Conservation (phyloP, 2,329 filamentous ascomycete genomes). For the Cladosporium velox region DNA sequence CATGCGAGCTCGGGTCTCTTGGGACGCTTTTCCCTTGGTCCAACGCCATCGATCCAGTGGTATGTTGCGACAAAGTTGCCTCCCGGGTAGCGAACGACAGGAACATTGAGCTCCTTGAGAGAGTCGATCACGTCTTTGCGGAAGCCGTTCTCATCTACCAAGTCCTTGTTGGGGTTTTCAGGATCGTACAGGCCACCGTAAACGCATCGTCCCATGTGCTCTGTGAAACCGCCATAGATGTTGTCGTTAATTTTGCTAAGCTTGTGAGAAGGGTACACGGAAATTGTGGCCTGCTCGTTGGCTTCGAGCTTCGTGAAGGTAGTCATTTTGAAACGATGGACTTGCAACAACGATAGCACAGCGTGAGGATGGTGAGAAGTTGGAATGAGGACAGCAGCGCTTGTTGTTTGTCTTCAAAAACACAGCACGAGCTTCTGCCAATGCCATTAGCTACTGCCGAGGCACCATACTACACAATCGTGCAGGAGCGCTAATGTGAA, state of each 20-base stretch:
- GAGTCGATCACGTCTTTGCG: slow-evolving; percentile 76
- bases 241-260: slow-evolving; percentile 76
- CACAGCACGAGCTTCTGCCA: slow-evolving; percentile 13
- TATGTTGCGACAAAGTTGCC: slow-evolving; percentile 86
- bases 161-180: slow-evolving; percentile 56
- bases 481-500: slow-evolving; percentile 9
- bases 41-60: slow-evolving; percentile 81
- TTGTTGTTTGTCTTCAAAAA: background rate
- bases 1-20: slow-evolving; percentile 72
- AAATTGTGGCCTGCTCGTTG: slow-evolving; percentile 63
- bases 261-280: slow-evolving; percentile 64
- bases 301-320: slow-evolving; percentile 70
- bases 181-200: slow-evolving; percentile 86
- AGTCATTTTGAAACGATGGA: slow-evolving; percentile 56
- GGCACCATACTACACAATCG: background rate
- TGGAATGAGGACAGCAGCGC: background rate
- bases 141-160: slow-evolving; percentile 75
- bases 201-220: slow-evolving; percentile 90
- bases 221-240: slow-evolving; percentile 82
- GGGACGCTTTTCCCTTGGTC: slow-evolving; percentile 69
- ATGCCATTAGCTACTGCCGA: background rate
- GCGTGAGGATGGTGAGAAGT: background rate
- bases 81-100: slow-evolving; percentile 78
- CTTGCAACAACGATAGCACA: background rate
- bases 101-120: slow-evolving; percentile 71